Base-by-base conservation (phyloP, 495 filamentous ascomycete genomes). In the Chlorociboria aeruginascens region DNA sequence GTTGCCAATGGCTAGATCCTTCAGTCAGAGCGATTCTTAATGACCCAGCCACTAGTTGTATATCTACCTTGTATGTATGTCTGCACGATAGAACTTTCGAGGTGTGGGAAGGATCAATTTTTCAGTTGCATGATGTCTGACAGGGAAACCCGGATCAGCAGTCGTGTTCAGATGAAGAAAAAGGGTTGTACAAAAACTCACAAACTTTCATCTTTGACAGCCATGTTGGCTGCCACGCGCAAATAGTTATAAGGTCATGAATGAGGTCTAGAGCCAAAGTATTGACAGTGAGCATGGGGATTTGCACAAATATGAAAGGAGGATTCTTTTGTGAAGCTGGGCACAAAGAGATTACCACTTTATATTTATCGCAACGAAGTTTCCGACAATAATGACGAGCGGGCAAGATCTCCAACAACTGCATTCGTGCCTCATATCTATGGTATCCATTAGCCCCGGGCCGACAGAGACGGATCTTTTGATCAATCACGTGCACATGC, bases 1-100 rank as follows among this genome's bases (percentile, higher is more conserved):
- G 76, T 66, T 98, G 92, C 70, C 81, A 85, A 64, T 98, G 92
- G 53, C 89, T 95, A 29, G 45, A 16, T 48, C n/a, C 34, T 13
- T 20, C 1, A 14, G 1, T 14, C 29, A 35, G 31, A 28, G n/a
- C 30, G 28, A 45, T 14, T 38, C 36, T 49, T 16, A 25, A 25
- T 25, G 20, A 25, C 20, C 29, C 32, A 42, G 41, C 16, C 39
- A 38, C 16, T 34, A 32, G 17, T 20, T 28, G 16, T 12, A 4
- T 38, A 78, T 82, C 61, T 60, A 86, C 83, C 78, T 76, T 56
- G 80, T 77, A 32, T 79, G 82, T 43, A 95, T 88, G 40, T 70
- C 73, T 55, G 80, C 74, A 11, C 83, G 80, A 61, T 85, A 89
- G 60, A 87, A 88, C 51, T 75, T 77, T 53, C 82, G 78, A 50